Base-by-base conservation (phyloP, 768 basidiomycete species). In the Suillus occidentalis region DNA sequence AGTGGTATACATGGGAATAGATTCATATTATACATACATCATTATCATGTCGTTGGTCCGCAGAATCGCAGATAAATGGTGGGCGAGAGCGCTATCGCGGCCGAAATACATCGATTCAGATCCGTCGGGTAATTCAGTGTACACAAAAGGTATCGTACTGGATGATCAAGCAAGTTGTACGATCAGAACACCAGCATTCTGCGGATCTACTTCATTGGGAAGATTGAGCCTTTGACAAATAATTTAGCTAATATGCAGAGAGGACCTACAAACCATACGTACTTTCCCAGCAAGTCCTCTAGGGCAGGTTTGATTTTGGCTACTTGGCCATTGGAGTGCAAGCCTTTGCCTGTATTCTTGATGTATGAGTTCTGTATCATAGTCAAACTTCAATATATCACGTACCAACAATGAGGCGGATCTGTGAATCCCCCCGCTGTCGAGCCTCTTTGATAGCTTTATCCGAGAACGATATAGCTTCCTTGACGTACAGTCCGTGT, bases 231-330 rank as follows among this genome's bases (percentile, higher is more conserved):
- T 96, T 70, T 18, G 59, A 56, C 58, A 52, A 37, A 62, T 25
- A 47, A 8, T 40, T 57, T 58, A 58, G 57, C 18, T 40, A 25
- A 58, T 25, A 58, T 25, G 57, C 39, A 4, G 3, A 40, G 16
- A 40, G 16, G 39, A 40, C 37, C 39, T 5, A 58, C 37, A 40
- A 37, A 4, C 16, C 22, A 25, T 40, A 40, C 84, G 49, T 70
- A 93, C 92, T 90, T 94, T 68, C 83, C 80, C 86, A 97, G 91
- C 59, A 97, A 79, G 43, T 90, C 89, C 73, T 94, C 90, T 59
- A 99, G 89, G 7, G 95, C 96, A 39, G 96, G 97, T 72, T 91
- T 95, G 71, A 98, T 83, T 79, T 97, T 99, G 0, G 92, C 91
- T 7, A 85, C 82, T 55, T 89, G 88, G 4, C 84, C 83, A 34